Evolutionary conservation across 2,329 filamentous ascomycete species (phyloP).

Genomic region (Botrytis pseudocinerea): DNA sequence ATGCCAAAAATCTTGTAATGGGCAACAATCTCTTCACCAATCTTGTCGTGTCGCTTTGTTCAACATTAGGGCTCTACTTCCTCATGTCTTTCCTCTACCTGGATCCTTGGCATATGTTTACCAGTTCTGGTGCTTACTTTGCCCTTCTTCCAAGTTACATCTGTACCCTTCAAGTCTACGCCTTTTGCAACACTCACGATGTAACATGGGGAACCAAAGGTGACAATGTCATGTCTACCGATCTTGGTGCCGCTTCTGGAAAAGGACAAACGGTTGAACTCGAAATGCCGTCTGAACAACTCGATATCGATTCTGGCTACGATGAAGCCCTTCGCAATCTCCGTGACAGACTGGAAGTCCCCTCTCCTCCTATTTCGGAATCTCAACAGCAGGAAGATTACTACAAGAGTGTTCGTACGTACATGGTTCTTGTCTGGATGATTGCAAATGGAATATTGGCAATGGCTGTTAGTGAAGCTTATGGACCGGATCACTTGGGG

Average conservation of each 20-base stretch:
- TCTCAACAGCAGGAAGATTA: constrained; percentile 95
- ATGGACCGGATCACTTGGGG: constrained; percentile 68
- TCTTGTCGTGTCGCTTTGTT: constrained; percentile 83
- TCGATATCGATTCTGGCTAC: constrained; percentile 97
- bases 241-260: constrained; percentile 81
- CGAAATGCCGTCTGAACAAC: constrained; percentile 96
- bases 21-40: constrained; percentile 94
- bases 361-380: constrained; percentile 61
- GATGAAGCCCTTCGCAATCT: constrained; percentile 96
- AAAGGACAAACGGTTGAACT: constrained; percentile 78
- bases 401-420: constrained; percentile 94
- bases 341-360: constrained; percentile 85
- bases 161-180: constrained; percentile 96
- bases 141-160: constrained; percentile 89
- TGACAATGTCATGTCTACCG: constrained; percentile 91
- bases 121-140: constrained; percentile 88
- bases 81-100: constrained; percentile 95
- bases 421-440: constrained; percentile 97
- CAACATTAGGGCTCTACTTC: constrained; percentile 92
- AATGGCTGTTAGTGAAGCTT: constrained; percentile 90
- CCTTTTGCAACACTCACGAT: constrained; percentile 98
- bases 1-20: constrained; percentile 54
- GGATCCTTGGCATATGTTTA: constrained; percentile 99
- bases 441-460: constrained; percentile 86
- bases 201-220: constrained; percentile 99